Conservation (phyloP, 768 basidiomycete species). For the Pleurotus giganteus region DNA sequence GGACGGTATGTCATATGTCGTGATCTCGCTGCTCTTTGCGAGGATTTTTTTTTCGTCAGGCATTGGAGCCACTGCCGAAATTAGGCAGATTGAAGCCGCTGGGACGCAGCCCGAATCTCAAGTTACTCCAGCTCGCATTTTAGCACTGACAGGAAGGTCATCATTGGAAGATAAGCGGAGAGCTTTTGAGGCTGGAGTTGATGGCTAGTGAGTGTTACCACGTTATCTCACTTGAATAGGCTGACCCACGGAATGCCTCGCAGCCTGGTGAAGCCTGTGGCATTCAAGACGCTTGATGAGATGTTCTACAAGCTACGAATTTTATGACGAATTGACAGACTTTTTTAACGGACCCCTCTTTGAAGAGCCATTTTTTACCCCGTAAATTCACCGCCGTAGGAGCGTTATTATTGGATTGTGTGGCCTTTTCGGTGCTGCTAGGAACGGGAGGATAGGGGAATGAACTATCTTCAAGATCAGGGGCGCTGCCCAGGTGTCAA, state of each 20-base stretch:
- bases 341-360: too few relatives aligned
- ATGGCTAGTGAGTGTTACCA: conserved; percentile 79
- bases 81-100: conserved; percentile 67
- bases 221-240: not conserved
- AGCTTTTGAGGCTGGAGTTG: conserved; percentile 91
- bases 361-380: too few relatives aligned
- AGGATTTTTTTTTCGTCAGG: conserved; percentile 38
- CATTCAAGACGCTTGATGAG: conserved; percentile 86
- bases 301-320: conserved; percentile 76
- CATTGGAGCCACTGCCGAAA: conserved; percentile 79
- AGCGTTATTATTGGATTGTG: too few relatives aligned
- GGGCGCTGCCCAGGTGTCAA: not conserved
- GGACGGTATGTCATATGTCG: conserved; percentile 53
- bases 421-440: too few relatives aligned
- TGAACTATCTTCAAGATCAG: not conserved
- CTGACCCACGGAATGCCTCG: conserved; percentile 9
- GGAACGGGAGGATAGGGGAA: too few relatives aligned
- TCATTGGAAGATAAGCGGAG: conserved; percentile 88
- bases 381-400: too few relatives aligned
- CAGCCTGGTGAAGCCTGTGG: conserved; percentile 93
- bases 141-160: conserved; percentile 93
- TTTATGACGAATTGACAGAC: too few relatives aligned
- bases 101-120: conserved; percentile 29
- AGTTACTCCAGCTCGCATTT: conserved; percentile 45
- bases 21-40: not conserved